Evolutionary conservation across 1,284 basidiomycete species (phyloP), one percentile per base, ranked within the genome.

Genomic region (Apiotrichum mycotoxinovorans): DNA sequence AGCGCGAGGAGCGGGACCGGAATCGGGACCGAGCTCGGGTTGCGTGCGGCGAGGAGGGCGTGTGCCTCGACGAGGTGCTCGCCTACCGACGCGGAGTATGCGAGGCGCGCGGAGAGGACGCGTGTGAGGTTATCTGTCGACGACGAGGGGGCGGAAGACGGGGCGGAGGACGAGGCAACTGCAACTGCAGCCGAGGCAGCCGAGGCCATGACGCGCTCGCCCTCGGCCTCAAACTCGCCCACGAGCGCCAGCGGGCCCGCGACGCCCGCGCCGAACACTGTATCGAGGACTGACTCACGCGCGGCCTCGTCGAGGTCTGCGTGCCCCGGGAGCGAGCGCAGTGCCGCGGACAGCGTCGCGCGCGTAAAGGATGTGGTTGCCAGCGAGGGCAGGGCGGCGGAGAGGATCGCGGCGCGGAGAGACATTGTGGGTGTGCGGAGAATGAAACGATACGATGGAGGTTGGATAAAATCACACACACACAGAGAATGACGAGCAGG

Each of bases 61-160:
- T 74, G 67, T 9, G 73, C 73, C 70, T 75, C 73, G 15, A 70
- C 64, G 10, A 75, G 68, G 55, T 72, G 66, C 56, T 71, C 68
- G 15, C 70, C 70, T 2, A 69, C 59, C 11, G 34, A n/a, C 2
- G 73, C 60, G 30, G 62, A 65, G 52, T 66, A 70, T 35, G 63
- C 58, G 44, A 75, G 52, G 37, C 72, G 56, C 42, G 57, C 59
- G 12, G 46, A 49, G 38, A 73, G 51, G 4, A 66, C 55, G 9
- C 50, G 53, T 35, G 48, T 54, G 34, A 67, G 30, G 46, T 52
- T 23, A 37, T 43, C 30, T 17, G 41, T 44, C 20, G 46, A n/a
- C 8, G 17, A 9, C 25, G 23, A 8, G 15, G 25, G 8, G 15
- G 43, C 8, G 17, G 43, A n/a, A n/a, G n/a, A n/a, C n/a, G n/a